phyloP scores from a whole-genome alignment of 1,284 basidiomycete genomes.

The Papiliotrema laurentii region DNA sequence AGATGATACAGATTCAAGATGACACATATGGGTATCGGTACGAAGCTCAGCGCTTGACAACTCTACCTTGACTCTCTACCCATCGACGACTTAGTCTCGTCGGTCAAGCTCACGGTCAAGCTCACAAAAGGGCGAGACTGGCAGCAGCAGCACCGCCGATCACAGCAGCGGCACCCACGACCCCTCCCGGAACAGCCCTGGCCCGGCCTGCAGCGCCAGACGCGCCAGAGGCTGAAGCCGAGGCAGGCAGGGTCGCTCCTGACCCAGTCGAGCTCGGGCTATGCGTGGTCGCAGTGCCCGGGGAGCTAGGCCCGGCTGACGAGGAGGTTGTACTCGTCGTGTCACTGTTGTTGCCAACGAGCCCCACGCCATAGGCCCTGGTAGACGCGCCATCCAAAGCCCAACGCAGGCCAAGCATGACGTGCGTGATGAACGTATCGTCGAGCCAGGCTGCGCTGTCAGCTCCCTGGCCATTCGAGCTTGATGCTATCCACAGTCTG shows the following conservation, averaged over 20 bases:
- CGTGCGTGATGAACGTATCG: constrained; percentile 61
- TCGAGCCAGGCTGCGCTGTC: constrained; percentile 51
- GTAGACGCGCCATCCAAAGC: constrained; percentile 55
- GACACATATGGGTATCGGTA: too few relatives aligned
- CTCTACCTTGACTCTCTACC: too few relatives aligned
- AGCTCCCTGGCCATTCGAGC: not conserved
- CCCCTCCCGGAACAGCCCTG: not conserved
- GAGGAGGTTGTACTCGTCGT: not conserved
- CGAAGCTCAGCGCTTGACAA: too few relatives aligned
- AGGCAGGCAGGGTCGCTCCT: not conserved
- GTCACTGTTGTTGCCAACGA: constrained; percentile 34
- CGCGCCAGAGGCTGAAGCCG: too few relatives aligned
- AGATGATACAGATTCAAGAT: too few relatives aligned
- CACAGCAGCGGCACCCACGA: not conserved
- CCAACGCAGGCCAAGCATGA: constrained; percentile 71
- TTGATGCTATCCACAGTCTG: too few relatives aligned
- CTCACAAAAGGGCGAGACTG: not conserved
- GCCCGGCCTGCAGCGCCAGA: too few relatives aligned
- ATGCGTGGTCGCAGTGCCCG: not conserved
- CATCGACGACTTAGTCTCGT: too few relatives aligned
- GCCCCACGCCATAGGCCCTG: constrained; percentile 35
- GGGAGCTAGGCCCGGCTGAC: too few relatives aligned
- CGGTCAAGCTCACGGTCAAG: too few relatives aligned
- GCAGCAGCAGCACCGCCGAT: not conserved
- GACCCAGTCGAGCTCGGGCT: not conserved